Conservation (phyloP, 495 filamentous ascomycete genomes). For the Penicillium argentinense region DNA sequence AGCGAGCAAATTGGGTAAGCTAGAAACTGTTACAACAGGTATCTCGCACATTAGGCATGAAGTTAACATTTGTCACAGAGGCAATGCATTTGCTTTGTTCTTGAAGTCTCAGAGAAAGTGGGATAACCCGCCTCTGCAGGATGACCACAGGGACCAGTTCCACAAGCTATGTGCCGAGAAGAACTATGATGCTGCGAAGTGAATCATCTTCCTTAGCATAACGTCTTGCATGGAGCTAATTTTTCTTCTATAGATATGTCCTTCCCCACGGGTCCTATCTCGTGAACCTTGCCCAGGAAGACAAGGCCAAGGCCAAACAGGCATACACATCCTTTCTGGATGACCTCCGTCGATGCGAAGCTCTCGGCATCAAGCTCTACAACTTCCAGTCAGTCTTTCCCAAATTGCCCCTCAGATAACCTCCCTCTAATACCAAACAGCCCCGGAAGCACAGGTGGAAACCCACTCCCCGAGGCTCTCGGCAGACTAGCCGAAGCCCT, state of each 20-base stretch:
- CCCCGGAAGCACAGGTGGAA: constrained; percentile 75
- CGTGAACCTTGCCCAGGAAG: constrained; percentile 87
- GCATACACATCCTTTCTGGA: constrained; percentile 86
- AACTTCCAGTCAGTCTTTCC: constrained; percentile 75
- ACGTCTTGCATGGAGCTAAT: not conserved
- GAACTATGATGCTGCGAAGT: constrained; percentile 66
- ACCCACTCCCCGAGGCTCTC: constrained; percentile 66
- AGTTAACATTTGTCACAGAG: constrained; percentile 45
- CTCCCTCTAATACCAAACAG: constrained; percentile 27
- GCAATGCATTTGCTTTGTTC: constrained; percentile 91
- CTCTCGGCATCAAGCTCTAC: constrained; percentile 85
- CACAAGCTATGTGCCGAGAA: constrained; percentile 63
- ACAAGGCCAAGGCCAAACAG: constrained; percentile 76
- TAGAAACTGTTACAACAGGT: not conserved
- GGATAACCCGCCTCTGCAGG: constrained; percentile 74
- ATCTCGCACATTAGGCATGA: constrained; percentile 54
- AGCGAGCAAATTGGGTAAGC: constrained; percentile 67
- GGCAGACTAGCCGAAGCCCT: constrained; percentile 73
- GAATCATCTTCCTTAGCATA: constrained; percentile 11
- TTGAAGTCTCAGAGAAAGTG: constrained; percentile 95
- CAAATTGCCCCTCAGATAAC: not conserved
- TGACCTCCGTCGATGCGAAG: constrained; percentile 83
- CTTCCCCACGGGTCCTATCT: constrained; percentile 95
- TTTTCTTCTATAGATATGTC: constrained; percentile 52
- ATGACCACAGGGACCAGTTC: constrained; percentile 68